These are phyloP conservation scores for Neurospora tetrasperma DNA, from an alignment of 495 filamentous ascomycete genomes.

Conservation along the genomic window DNA sequence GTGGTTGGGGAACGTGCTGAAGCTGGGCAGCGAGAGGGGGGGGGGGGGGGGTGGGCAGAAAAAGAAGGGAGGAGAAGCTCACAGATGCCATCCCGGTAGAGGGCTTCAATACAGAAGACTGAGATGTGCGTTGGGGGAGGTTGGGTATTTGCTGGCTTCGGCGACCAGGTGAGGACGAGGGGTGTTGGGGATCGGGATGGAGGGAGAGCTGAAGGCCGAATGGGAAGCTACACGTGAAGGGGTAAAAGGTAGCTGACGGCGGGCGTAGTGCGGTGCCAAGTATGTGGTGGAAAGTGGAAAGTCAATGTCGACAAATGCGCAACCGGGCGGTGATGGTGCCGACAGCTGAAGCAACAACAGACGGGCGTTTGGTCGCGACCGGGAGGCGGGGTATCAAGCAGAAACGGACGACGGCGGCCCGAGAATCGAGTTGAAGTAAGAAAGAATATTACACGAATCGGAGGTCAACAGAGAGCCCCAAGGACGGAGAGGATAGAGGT, in stretches of 20 bases:
- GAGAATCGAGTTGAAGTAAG: not conserved
- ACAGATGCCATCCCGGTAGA: slow-evolving; percentile 26
- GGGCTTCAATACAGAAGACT: not conserved
- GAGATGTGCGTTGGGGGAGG: not conserved
- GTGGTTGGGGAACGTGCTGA: not conserved
- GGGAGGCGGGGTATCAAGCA: not conserved
- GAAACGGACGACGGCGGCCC: not conserved
- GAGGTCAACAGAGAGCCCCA: not conserved
- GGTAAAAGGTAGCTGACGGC: not conserved
- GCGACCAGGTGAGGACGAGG: not conserved
- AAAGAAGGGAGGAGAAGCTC: slow-evolving; percentile 5
- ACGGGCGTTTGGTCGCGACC: not conserved
- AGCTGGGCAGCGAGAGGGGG: not conserved
- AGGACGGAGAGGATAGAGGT: not conserved
- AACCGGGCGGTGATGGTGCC: not conserved
- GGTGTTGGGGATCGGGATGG: not conserved
- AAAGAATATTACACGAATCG: slow-evolving; percentile 7
- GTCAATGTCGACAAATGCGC: not conserved
- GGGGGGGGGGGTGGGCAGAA: not conserved
- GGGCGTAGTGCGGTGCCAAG: not conserved
- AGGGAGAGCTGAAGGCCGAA: not conserved
- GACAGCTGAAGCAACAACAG: not conserved
- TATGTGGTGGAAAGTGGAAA: not conserved
- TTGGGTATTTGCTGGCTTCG: slow-evolving; percentile 2
- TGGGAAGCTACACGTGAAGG: not conserved